These are phyloP conservation scores for Rhodamnia argentea DNA, from an alignment of 345 rosid species.

Conservation along the genomic window DNA sequence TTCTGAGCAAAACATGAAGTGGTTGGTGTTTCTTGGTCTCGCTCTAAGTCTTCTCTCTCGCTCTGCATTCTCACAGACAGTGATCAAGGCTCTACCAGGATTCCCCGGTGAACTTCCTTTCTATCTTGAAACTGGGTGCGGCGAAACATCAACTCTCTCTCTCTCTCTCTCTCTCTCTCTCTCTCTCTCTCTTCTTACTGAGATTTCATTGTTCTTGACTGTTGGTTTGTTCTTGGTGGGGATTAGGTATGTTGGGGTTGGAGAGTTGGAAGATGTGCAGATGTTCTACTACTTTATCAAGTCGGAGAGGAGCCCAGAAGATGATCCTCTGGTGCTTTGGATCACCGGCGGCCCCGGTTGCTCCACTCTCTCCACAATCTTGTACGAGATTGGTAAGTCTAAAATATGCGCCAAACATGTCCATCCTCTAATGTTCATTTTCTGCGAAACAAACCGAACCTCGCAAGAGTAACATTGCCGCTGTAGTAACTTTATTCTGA, in stretches of 20 bases:
- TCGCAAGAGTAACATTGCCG: too few species aligned
- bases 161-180: background rate
- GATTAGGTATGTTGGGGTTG: conserved; percentile 18
- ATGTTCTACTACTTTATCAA: conserved; percentile 13
- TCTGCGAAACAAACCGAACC: background rate
- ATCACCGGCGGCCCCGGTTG: conserved; percentile 24
- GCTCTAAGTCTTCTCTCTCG: background rate
- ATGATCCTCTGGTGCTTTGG: conserved; percentile 19
- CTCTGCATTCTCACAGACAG: background rate
- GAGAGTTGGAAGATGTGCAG: conserved; percentile 7
- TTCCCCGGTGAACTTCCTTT: conserved; percentile 17
- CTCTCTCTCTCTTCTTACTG: background rate
- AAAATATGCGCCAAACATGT: too few species aligned
- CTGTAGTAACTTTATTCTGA: too few species aligned
- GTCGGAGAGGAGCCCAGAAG: conserved; percentile 9
- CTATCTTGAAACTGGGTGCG: conserved; percentile 15
- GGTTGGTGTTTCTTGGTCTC: background rate
- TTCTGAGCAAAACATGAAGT: background rate
- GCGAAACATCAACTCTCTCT: background rate
- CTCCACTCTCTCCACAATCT: conserved; percentile 8
- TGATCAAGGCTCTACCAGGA: conserved; percentile 7
- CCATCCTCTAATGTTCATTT: too few species aligned
- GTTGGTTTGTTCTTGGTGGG: background rate
- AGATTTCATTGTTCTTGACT: background rate
- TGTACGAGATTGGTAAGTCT: conserved; percentile 8